Evolutionary conservation across 2,329 filamentous ascomycete species (phyloP), one percentile per base, ranked within the genome.

Genomic region (Acarospora socialis): DNA sequence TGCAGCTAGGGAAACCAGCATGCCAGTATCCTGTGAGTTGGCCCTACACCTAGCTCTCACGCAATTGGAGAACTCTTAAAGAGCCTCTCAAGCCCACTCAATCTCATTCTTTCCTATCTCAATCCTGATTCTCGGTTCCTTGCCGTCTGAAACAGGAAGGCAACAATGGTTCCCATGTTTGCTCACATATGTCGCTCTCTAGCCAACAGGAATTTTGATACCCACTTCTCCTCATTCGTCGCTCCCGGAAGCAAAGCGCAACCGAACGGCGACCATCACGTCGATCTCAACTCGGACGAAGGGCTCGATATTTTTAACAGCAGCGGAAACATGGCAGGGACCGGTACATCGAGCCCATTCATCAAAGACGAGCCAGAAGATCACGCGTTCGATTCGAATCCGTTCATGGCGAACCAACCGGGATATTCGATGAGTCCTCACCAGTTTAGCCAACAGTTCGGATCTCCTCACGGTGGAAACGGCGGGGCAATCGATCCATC

Each of bases 401-500:
- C 51, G 29, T 68, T 62, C 51, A 59, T 64, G 46, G 56, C 59
- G 47, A 57, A 56, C 40, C 58, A 65, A 40, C 57, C 57, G 43
- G 57, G 58, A 39, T 66, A 62, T 47, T 55, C 59, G 34, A 66
- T 71, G 56, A 53, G 56, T 36, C 65, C 66, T 35, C 66, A 68
- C 42, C 49, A 54, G 19, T 59, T 57, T 42, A 48, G 50, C 39
- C 56, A 60, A 41, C 58, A 65, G 39, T 70, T 69, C 52, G 61
- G 56, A 39, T 53, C 57, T 43, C 37, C 37, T 21, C 50, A 48
- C 44, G 64, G 64, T 42, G 56, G 59, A 46, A 66, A 68, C 42
- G 66, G 65, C 41, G 63, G 69, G n/a, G n/a, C n/a, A 48, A 77
- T 94, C 49, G 81, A 94, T 50, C 87, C 87, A 7, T 87, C 81